These are phyloP conservation scores for Epipyxis sp. DNA, from an alignment of 108 stramenopile species.

Conservation along the genomic window DNA sequence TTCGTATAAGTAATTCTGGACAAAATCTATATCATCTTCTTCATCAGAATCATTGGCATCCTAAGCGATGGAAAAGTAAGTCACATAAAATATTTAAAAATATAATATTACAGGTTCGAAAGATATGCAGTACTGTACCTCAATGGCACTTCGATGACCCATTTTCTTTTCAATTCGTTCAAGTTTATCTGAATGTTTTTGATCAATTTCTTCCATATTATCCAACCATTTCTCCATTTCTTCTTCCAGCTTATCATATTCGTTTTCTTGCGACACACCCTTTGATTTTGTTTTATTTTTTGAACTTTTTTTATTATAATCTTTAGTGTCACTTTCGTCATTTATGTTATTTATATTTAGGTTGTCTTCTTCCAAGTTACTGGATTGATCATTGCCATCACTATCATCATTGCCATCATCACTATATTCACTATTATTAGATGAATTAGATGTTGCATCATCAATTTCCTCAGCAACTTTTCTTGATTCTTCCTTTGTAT, in stretches of 20 bases:
- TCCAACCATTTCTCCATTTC: constrained; percentile 66
- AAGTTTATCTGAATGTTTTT: constrained; percentile 33
- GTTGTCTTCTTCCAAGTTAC: too few species aligned
- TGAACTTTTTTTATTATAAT: background rate
- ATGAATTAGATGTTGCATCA: background rate
- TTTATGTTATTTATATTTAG: too few species aligned
- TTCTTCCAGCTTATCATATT: constrained; percentile 56
- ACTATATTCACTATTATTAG: background rate
- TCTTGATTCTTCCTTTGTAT: constrained; percentile 32
- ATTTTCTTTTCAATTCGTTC: constrained; percentile 68
- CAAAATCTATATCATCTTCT: constrained; percentile 46
- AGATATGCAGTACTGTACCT: constrained; percentile 30
- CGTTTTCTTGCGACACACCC: constrained; percentile 43
- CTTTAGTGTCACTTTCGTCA: background rate
- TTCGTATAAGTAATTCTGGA: constrained; percentile 50
- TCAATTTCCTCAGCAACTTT: constrained; percentile 38
- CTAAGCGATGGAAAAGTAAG: constrained; percentile 10
- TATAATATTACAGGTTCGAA: too few species aligned
- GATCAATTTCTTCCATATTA: background rate
- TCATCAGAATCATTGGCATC: constrained; percentile 45
- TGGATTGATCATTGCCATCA: too few species aligned
- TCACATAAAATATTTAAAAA: too few species aligned
- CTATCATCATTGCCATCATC: background rate
- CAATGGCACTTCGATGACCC: constrained; percentile 44
- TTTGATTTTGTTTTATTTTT: too few species aligned